Conservation (phyloP, 805 yeast species). For the Candida taoyuanica region DNA sequence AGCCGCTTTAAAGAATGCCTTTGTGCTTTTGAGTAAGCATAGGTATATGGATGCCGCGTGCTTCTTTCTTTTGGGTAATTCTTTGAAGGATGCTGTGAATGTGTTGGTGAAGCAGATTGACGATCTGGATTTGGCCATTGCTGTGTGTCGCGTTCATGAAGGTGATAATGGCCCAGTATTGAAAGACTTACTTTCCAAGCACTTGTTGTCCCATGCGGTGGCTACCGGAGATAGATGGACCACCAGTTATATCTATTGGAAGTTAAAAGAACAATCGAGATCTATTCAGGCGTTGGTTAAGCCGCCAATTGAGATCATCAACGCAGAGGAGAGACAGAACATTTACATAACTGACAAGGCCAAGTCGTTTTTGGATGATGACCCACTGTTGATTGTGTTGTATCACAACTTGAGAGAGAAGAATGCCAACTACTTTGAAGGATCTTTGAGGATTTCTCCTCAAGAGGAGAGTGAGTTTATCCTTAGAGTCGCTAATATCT, state of each 20-base stretch:
- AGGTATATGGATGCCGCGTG: slow-evolving; percentile 83
- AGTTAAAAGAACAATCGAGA: slow-evolving; percentile 40
- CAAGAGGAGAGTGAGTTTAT: slow-evolving; percentile 57
- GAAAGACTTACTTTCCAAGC: slow-evolving; percentile 41
- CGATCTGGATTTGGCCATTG: slow-evolving; percentile 72
- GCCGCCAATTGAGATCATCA: slow-evolving; percentile 40
- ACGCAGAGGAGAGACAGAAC: slow-evolving; percentile 27
- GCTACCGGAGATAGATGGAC: slow-evolving; percentile 73
- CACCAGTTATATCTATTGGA: slow-evolving; percentile 78
- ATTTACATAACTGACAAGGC: slow-evolving; percentile 26
- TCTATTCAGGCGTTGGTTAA: slow-evolving; percentile 65
- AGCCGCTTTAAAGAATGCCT: slow-evolving; percentile 92
- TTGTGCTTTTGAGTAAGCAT: slow-evolving; percentile 83
- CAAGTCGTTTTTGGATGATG: slow-evolving; percentile 56
- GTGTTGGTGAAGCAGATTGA: slow-evolving; percentile 63
- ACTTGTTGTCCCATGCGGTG: slow-evolving; percentile 53
- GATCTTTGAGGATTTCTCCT: slow-evolving; percentile 39
- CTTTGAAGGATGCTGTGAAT: slow-evolving; percentile 71
- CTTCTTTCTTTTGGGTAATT: slow-evolving; percentile 75
- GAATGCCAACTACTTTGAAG: slow-evolving; percentile 44
- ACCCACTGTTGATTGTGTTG: slow-evolving; percentile 72
- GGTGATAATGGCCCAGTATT: slow-evolving; percentile 55
- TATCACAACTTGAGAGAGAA: slow-evolving; percentile 57
- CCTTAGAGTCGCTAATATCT: slow-evolving; percentile 57
- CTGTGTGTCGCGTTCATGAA: slow-evolving; percentile 74